A percentile compares a stretch with the other conserved stretches of the same genome.
phyloP scores from a whole-genome alignment of 2,329 filamentous ascomycete genomes.

The Gyromitra esculenta region DNA sequence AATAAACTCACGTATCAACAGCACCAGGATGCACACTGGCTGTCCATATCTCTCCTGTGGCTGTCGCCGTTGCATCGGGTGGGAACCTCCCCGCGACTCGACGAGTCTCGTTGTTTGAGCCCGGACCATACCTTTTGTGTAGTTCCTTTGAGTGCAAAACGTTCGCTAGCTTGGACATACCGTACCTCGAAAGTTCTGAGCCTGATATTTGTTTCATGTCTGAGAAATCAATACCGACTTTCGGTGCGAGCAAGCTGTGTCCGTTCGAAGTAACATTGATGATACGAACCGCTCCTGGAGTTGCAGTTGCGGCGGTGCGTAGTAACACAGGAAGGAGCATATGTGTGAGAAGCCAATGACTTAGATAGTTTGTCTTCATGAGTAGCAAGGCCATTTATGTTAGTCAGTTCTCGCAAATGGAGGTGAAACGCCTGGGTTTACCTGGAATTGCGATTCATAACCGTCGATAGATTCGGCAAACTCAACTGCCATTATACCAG shows the following conservation, averaged over 20 bases:
- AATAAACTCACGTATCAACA: constrained; percentile 33
- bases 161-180: constrained; percentile 46
- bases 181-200: constrained; percentile 34
- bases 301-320: constrained; percentile 58
- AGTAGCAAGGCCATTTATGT: constrained; percentile 51
- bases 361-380: constrained; percentile 63
- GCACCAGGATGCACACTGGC: constrained; percentile 26
- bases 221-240: constrained; percentile 27
- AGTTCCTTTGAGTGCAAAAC: constrained; percentile 46
- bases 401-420: constrained; percentile 28
- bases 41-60: constrained; percentile 38
- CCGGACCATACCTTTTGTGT: constrained; percentile 29
- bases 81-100: not conserved
- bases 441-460: constrained; percentile 35
- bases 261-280: constrained; percentile 63
- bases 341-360: constrained; percentile 64
- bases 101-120: not conserved
- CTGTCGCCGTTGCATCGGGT: not conserved
- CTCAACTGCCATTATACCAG: constrained; percentile 58
- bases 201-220: constrained; percentile 37
- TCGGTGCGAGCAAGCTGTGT: constrained; percentile 57
- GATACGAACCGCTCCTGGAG: constrained; percentile 60
- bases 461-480: constrained; percentile 33
- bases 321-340: constrained; percentile 62
- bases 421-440: not conserved